These are phyloP conservation scores for Mucor indicus DNA, from an alignment of 371 early-diverging fungal species.

Conservation along the genomic window DNA sequence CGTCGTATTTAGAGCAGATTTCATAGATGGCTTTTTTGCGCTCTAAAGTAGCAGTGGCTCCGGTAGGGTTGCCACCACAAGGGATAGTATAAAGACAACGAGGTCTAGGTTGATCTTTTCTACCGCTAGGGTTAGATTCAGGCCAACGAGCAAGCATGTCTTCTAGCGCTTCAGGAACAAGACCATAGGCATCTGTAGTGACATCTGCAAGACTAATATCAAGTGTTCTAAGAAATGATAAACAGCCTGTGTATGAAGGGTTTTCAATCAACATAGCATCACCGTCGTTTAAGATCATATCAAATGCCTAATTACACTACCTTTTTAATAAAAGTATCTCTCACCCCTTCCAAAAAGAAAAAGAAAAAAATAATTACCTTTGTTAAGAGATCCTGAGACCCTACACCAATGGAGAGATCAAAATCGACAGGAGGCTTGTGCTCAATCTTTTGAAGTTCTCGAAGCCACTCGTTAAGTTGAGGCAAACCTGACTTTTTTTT, in stretches of 20 bases:
- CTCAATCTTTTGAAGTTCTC: conserved; percentile 57
- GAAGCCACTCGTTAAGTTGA: conserved; percentile 61
- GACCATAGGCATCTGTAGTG: conserved; percentile 53
- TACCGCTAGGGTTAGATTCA: conserved; percentile 23
- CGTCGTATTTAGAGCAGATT: conserved; percentile 55
- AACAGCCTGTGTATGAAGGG: conserved; percentile 74
- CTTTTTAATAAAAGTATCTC: no score
- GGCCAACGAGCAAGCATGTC: conserved; percentile 51
- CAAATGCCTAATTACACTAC: conserved; percentile 48
- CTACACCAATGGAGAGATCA: conserved; percentile 68
- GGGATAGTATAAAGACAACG: conserved; percentile 60
- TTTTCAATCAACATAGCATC: conserved; percentile 68
- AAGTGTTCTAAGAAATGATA: conserved; percentile 68
- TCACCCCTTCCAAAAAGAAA: no score
- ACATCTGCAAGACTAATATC: conserved; percentile 63
- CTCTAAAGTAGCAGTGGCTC: conserved; percentile 58
- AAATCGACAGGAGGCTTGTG: conserved; percentile 61
- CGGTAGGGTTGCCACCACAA: conserved; percentile 74
- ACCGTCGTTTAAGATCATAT: conserved; percentile 67
- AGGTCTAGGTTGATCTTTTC: conserved; percentile 44
- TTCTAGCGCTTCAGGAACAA: conserved; percentile 50
- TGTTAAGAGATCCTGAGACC: conserved; percentile 75
- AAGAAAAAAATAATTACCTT: no score
- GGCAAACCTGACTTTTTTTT: conserved; percentile 44
- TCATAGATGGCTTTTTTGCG: conserved; percentile 63